phyloP scores from a whole-genome alignment of 345 rosid genomes.

The Eucalyptus cloeziana region DNA sequence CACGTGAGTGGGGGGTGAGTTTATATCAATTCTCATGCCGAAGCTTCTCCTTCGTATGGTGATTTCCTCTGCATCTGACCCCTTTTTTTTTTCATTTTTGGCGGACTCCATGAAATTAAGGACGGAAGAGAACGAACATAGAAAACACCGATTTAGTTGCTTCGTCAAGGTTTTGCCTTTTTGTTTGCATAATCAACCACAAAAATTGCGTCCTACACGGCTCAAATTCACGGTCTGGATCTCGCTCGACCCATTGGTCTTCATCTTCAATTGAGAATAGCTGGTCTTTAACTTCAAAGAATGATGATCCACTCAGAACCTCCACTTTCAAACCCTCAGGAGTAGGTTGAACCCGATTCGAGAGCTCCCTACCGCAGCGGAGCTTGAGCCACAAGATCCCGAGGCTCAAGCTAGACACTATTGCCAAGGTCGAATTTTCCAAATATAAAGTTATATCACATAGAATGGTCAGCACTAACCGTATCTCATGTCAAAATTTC shows the following conservation, averaged over 20 bases:
- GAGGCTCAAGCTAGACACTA: neutral
- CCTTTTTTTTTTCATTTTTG: neutral
- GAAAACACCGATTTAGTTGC: neutral
- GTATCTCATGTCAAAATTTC: neutral
- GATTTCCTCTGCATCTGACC: neutral
- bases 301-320: neutral
- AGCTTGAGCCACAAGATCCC: neutral
- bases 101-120: neutral
- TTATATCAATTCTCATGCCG: conserved; percentile 8
- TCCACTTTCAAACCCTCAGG: neutral
- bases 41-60: conserved; percentile 13
- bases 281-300: neutral
- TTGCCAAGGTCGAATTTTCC: neutral
- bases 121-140: neutral
- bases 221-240: neutral
- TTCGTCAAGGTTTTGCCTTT: neutral
- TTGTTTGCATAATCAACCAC: neutral
- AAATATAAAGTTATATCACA: fast-evolving
- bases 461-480: fast-evolving
- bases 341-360: neutral
- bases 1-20: neutral
- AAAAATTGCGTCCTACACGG: neutral
- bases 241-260: neutral
- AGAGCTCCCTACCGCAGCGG: neutral
- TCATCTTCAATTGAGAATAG: neutral